A percentile compares a stretch with the other conserved stretches of the same genome.
phyloP scores from a whole-genome alignment of 1,284 basidiomycete genomes.

The Cutaneotrichosporon curvatum region DNA sequence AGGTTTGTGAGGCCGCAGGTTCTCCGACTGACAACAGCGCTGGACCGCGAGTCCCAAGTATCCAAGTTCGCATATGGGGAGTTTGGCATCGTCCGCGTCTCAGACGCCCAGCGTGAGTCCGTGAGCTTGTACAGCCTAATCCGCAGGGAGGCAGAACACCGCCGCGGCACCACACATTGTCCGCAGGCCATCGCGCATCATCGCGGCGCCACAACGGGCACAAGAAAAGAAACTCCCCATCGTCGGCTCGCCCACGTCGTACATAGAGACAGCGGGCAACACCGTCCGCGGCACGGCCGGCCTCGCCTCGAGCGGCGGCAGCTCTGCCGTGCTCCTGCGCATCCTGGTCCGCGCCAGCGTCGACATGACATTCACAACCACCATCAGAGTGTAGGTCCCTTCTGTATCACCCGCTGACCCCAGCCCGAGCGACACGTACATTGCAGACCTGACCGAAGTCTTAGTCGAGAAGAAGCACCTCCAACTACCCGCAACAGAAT shows the following conservation, averaged over 20 bases:
- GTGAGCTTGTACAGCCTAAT: not conserved
- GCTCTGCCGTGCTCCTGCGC: constrained; percentile 53
- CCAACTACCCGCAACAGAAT: constrained; percentile 66
- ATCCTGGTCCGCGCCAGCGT: constrained; percentile 69
- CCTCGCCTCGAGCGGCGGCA: not conserved
- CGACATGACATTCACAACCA: constrained; percentile 76
- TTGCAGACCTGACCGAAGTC: constrained; percentile 87
- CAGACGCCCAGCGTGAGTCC: constrained; percentile 62
- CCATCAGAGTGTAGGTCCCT: constrained; percentile 69
- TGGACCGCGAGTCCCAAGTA: constrained; percentile 77
- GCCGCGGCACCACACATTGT: constrained; percentile 52
- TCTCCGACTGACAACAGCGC: constrained; percentile 53
- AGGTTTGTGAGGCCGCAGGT: constrained; percentile 50
- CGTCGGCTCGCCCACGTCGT: not conserved
- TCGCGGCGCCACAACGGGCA: constrained; percentile 15
- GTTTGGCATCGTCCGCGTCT: constrained; percentile 73
- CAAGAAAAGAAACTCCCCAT: not conserved
- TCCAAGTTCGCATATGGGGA: constrained; percentile 85
- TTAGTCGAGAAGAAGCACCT: constrained; percentile 67
- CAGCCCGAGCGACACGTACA: constrained; percentile 89
- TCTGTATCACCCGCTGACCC: not conserved
- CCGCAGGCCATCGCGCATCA: constrained; percentile 37
- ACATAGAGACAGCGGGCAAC: not conserved
- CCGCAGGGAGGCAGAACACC: constrained; percentile 72
- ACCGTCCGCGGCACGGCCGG: constrained; percentile 34